A percentile compares a stretch with the other conserved stretches of the same genome.
Conservation (phyloP, 1,284 basidiomycete genomes). For the Vanrija pseudolonga region DNA sequence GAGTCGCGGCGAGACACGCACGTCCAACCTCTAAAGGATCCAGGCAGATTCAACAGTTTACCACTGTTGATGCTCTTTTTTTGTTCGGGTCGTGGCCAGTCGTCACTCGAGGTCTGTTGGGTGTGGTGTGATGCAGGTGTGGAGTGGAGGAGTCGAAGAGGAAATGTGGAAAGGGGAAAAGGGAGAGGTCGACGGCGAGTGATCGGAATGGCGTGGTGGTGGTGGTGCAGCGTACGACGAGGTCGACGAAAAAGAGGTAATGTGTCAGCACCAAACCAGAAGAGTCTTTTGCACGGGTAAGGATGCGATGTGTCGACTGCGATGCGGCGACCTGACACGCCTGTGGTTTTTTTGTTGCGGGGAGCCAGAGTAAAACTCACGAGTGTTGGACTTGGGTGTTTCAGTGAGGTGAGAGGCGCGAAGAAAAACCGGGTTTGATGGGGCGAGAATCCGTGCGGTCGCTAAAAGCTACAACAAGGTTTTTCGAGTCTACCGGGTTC, state of each 20-base stretch:
- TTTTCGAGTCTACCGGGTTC: background rate
- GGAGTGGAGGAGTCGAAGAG: background rate
- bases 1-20: background rate
- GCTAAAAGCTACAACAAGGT: conserved; percentile 12
- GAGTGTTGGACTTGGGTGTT: too few species aligned
- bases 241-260: too few species aligned
- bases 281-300: too few species aligned
- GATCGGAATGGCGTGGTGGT: background rate
- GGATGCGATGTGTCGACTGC: too few species aligned
- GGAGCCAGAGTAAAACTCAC: too few species aligned
- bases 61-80: background rate
- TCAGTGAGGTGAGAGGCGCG: too few species aligned
- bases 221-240: too few species aligned
- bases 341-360: too few species aligned
- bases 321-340: too few species aligned
- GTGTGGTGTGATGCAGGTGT: too few species aligned
- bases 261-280: too few species aligned
- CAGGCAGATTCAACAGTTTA: background rate
- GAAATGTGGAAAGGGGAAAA: background rate
- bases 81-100: background rate
- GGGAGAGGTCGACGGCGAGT: background rate
- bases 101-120: too few species aligned
- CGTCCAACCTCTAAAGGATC: conserved; percentile 10
- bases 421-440: background rate
- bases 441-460: background rate